A percentile compares a stretch with the other conserved stretches of the same genome.
Evolutionary conservation across 805 yeast species (phyloP).

Genomic region (Candida alai): DNA sequence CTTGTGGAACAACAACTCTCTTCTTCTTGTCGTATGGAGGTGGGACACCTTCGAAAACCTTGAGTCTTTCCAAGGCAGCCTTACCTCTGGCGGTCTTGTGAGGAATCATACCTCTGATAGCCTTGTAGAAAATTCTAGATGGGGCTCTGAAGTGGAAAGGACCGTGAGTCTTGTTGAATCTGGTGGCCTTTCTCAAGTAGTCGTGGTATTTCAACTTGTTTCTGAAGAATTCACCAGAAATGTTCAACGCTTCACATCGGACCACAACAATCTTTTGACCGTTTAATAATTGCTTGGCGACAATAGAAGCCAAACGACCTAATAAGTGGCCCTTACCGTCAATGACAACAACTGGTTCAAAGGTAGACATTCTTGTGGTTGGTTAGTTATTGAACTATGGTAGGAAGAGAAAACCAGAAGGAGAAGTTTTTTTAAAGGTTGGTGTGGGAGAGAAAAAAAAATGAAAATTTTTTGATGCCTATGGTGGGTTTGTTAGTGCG

Average conservation of each 20-base stretch:
- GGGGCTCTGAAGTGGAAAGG: conserved; percentile 99
- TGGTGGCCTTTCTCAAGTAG: conserved; percentile 98
- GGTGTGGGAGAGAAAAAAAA: neutral
- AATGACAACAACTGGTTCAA: conserved; percentile 96
- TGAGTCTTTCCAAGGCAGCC: conserved; percentile 98
- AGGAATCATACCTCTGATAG: conserved; percentile 98
- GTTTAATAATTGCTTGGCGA: conserved; percentile 96
- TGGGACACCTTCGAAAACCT: conserved; percentile 99
- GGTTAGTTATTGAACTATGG: conserved; percentile 5
- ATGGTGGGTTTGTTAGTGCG: neutral
- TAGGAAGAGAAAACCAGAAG: conserved; percentile 4
- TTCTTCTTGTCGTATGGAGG: conserved; percentile 99
- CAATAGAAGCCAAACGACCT: conserved; percentile 98
- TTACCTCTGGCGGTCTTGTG: conserved; percentile 99
- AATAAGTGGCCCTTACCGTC: conserved; percentile 99
- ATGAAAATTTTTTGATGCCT: conserved; percentile 1
- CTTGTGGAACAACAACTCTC: conserved; percentile 99
- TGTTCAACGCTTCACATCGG: conserved; percentile 96
- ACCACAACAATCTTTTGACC: conserved; percentile 98
- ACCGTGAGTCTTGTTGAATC: conserved; percentile 98
- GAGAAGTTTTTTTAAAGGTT: conserved; percentile 8
- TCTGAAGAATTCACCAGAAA: conserved; percentile 99
- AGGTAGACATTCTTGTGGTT: conserved; percentile 58
- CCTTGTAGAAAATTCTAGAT: conserved; percentile 99
- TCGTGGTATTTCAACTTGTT: conserved; percentile 99